Evolutionary conservation across 2,329 filamentous ascomycete species (phyloP), one percentile per base, ranked within the genome.

Genomic region (Diaporthe vaccinii): DNA sequence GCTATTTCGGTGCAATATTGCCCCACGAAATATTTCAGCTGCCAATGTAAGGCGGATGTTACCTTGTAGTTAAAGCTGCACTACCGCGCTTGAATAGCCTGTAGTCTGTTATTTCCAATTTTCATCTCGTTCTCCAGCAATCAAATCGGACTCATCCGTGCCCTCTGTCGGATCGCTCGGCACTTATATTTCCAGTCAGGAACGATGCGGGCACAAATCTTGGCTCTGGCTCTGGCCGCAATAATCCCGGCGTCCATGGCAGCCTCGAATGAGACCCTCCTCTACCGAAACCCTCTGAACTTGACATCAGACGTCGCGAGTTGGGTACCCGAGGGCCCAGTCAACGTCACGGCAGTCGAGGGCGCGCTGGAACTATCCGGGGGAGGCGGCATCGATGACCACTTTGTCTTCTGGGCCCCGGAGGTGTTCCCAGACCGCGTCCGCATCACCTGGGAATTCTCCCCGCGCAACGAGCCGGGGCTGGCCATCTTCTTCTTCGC

Each of bases 401-500:
- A 82, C 77, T 83, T 83, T 68, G 80, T 82, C 46, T 82, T 80
- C 72, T 83, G 81, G 81, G 76, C 80, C 20, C 81, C 81, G 12
- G 80, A 83, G 72, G 76, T 81, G 17, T 82, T 83, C 72, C 80
- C 80, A 14, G 80, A 81, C 67, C 77, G 78, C 39, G 81, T 83
- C 67, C 80, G 81, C 62, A 78, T 83, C 49, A 81, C 78, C 6
- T 83, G 81, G 81, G 81, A 83, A 8, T 83, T 83, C 74, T 79
- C 79, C 12, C 80, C 81, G 3, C 76, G 78, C 55, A 75, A 78
- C 49, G 81, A 83, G 74, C 81, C 81, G 3, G 81, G 81, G 5
- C 78, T 83, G 10, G 81, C 81, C 55, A 82, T 83, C 80, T 80
- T 83, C 77, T 83, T 83, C 78, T 83, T 83, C 75, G 81, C 80